Conservation (phyloP, 805 yeast species). For the Spathaspora boniae region DNA sequence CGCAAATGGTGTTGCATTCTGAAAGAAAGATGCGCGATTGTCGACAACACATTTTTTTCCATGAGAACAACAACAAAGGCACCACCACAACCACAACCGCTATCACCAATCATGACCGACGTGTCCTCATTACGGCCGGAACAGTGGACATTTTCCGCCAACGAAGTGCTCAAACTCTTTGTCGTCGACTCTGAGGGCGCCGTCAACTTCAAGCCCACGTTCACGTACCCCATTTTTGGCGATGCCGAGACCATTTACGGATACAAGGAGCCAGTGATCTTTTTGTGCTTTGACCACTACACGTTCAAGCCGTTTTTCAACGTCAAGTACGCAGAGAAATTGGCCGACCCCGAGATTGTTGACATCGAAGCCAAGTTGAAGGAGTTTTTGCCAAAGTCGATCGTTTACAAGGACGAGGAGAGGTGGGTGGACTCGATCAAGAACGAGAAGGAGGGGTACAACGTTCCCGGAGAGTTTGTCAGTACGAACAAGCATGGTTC, state of each 20-base stretch:
- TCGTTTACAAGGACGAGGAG: slow-evolving; percentile 59
- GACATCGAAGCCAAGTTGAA: slow-evolving; percentile 56
- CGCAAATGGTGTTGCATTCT: background rate
- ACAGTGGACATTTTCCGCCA: slow-evolving; percentile 72
- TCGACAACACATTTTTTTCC: background rate
- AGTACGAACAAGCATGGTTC: slow-evolving; percentile 26
- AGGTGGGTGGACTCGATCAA: slow-evolving; percentile 61
- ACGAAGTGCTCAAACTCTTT: slow-evolving; percentile 58
- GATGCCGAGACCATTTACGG: slow-evolving; percentile 89
- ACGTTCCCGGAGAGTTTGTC: slow-evolving; percentile 43
- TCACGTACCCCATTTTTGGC: slow-evolving; percentile 93
- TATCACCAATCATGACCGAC: background rate
- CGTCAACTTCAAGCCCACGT: slow-evolving; percentile 62
- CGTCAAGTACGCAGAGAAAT: slow-evolving; percentile 51
- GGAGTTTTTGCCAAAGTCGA: slow-evolving; percentile 58
- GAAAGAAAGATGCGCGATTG: background rate
- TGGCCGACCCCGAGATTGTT: slow-evolving; percentile 49
- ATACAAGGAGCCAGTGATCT: slow-evolving; percentile 63
- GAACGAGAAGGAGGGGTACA: slow-evolving; percentile 42
- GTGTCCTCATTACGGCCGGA: slow-evolving; percentile 50
- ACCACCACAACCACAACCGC: background rate
- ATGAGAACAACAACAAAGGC: background rate
- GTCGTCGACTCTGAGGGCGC: slow-evolving; percentile 56
- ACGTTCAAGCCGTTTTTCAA: slow-evolving; percentile 73
- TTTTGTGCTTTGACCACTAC: slow-evolving; percentile 65